phyloP scores from a whole-genome alignment of 129 eudicot species.

The Lonicera japonica region DNA sequence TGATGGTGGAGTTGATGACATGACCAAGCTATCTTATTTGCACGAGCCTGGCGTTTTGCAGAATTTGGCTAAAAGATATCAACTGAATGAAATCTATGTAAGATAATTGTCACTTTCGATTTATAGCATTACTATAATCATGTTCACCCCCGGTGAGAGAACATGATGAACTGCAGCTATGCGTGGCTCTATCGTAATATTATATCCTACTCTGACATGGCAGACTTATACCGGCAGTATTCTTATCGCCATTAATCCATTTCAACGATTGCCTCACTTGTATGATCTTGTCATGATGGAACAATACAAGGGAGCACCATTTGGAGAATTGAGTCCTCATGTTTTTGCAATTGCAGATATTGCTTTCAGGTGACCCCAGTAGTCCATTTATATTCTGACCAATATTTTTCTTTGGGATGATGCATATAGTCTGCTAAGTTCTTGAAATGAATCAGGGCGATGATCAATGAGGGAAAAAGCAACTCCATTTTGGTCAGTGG shows the following conservation, averaged over 20 bases:
- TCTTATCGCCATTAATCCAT: slow-evolving; percentile 95
- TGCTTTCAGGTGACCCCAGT: slow-evolving; percentile 67
- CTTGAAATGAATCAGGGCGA: slow-evolving; percentile 56
- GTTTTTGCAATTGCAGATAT: slow-evolving; percentile 95
- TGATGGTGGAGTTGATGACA: slow-evolving; percentile 83
- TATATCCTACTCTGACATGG: slow-evolving; percentile 51
- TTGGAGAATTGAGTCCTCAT: slow-evolving; percentile 95
- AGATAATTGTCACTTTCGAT: slow-evolving; percentile 24
- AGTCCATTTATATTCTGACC: slow-evolving; percentile 4
- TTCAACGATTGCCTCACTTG: slow-evolving; percentile 78
- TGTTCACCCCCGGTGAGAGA: slow-evolving; percentile 35
- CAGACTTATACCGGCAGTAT: slow-evolving; percentile 98
- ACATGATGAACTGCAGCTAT: slow-evolving; percentile 45
- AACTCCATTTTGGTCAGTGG: slow-evolving; percentile 96
- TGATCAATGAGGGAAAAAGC: slow-evolving; percentile 87
- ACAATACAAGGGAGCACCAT: slow-evolving; percentile 80
- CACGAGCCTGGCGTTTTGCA: slow-evolving; percentile 98
- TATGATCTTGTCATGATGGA: slow-evolving; percentile 87
- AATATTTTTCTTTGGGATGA: slow-evolving; percentile 7
- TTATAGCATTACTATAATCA: slow-evolving; percentile 4
- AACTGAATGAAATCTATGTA: slow-evolving; percentile 93
- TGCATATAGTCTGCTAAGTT: slow-evolving; percentile 20
- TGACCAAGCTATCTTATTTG: slow-evolving; percentile 89
- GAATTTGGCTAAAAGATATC: slow-evolving; percentile 80
- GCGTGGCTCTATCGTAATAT: slow-evolving; percentile 43